Conservation (phyloP, 305 asterid genomes). For the Fraxinus nigra region DNA sequence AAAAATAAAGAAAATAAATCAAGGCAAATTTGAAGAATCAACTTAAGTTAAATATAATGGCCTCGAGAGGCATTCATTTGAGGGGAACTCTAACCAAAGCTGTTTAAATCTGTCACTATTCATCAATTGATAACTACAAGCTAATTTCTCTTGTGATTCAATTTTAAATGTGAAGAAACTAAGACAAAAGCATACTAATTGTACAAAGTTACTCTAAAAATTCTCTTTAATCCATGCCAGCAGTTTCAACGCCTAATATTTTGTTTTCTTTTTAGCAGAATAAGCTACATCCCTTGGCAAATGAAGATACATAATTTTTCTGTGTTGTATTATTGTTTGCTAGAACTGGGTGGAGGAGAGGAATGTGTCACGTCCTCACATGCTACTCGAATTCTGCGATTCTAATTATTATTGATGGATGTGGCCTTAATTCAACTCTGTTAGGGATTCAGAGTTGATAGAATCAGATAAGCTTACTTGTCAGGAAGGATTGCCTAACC, state of each 20-base stretch:
- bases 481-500: background rate
- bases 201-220: background rate
- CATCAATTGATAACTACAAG: background rate
- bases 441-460: background rate
- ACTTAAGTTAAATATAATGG: constrained; percentile 3
- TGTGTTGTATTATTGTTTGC: background rate
- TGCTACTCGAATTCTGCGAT: background rate
- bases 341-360: background rate
- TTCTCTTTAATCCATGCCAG: background rate
- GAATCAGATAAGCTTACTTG: background rate
- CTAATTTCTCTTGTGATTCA: background rate
- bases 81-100: constrained; percentile 2
- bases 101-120: background rate
- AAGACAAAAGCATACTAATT: background rate
- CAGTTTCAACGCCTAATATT: background rate
- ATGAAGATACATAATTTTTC: background rate
- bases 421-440: background rate
- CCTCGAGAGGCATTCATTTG: constrained; percentile 1
- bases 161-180: background rate
- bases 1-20: background rate
- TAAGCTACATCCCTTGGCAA: background rate
- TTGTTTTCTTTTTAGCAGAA: background rate
- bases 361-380: background rate
- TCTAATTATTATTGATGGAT: constrained; percentile 1
- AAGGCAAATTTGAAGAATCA: constrained; percentile 4